Evolutionary conservation across 768 basidiomycete genomes (phyloP).

Genomic region (Exidia glandulosa): DNA sequence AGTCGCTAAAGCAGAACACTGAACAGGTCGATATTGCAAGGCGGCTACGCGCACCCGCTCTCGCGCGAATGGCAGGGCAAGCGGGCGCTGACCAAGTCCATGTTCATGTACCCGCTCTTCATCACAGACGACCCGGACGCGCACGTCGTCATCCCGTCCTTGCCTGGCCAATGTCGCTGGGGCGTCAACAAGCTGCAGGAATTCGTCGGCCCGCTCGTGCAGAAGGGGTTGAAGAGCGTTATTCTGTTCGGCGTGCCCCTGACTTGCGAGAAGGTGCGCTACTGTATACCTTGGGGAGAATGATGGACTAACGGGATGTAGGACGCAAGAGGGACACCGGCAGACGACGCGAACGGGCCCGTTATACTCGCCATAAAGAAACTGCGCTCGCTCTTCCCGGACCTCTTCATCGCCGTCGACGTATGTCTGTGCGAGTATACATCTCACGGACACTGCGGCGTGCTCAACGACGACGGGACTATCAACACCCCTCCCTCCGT

Average conservation of each 20-base stretch:
- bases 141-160: slow-evolving; percentile 56
- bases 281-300: background rate
- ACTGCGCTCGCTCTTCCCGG: slow-evolving; percentile 66
- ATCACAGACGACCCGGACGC: slow-evolving; percentile 91
- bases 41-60: slow-evolving; percentile 88
- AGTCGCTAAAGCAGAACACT: background rate
- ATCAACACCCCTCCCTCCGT: slow-evolving; percentile 74
- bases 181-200: slow-evolving; percentile 85
- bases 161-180: slow-evolving; percentile 89
- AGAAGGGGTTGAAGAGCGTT: slow-evolving; percentile 83
- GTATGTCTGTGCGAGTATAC: slow-evolving; percentile 99
- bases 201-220: slow-evolving; percentile 78
- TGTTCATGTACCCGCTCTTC: slow-evolving; percentile 99
- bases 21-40: slow-evolving; percentile 68
- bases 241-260: slow-evolving; percentile 92
- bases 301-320: slow-evolving; percentile 24
- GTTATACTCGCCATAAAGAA: slow-evolving; percentile 87
- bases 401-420: slow-evolving; percentile 82
- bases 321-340: slow-evolving; percentile 77
- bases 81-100: slow-evolving; percentile 70
- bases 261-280: slow-evolving; percentile 56
- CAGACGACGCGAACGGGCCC: slow-evolving; percentile 82
- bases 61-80: slow-evolving; percentile 80
- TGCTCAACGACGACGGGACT: slow-evolving; percentile 60
- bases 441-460: slow-evolving; percentile 92